Evolutionary conservation across 2,329 filamentous ascomycete genomes (phyloP), one percentile per base, ranked within the genome.

Genomic region (Fusarium concolor): DNA sequence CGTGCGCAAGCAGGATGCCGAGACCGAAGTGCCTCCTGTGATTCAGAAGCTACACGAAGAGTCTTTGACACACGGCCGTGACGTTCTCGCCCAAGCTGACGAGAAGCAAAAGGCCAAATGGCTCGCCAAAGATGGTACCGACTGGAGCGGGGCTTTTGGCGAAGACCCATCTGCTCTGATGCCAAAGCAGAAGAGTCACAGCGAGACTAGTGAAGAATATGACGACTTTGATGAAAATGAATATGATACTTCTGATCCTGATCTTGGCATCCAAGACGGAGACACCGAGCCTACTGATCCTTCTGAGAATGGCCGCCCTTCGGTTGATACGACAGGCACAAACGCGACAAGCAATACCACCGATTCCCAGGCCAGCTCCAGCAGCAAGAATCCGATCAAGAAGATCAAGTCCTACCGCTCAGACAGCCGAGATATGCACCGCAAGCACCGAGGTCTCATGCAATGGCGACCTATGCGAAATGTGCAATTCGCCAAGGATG

Each of bases 401-500:
- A 82, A 85, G 69, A 83, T 85, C 75, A 89, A 89, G 76, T 85
- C 90, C 22, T 88, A 91, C 76, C 89, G 88, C 72, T 83, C 84
- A 57, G 86, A 89, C 65, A 93, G 90, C 75, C 88, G 91, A 66
- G 89, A 92, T 44, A 84, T 97, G 76, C 91, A 94, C 77, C 87
- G 94, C 1, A 93, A 94, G 80, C 94, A 97, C 71, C 86, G 94
- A 12, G 95, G 95, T 0, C 74, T 97, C 76, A 97, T 97, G 93
- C 95, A 98, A 78, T 98, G 94, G 94, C 92, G 90, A 75, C 94
- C 95, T 0, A 92, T 94, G 76, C 86, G 95, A 39, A 97, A 97
- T 76, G 84, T 89, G 22, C 89, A 90, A 70, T 98, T 97, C 77
- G 94, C 90, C 42, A 97, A 96, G 80, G 86, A 97, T 73, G 92